phyloP scores from a whole-genome alignment of 2,329 filamentous ascomycete species.

The Pseudogymnoascus sp. region DNA sequence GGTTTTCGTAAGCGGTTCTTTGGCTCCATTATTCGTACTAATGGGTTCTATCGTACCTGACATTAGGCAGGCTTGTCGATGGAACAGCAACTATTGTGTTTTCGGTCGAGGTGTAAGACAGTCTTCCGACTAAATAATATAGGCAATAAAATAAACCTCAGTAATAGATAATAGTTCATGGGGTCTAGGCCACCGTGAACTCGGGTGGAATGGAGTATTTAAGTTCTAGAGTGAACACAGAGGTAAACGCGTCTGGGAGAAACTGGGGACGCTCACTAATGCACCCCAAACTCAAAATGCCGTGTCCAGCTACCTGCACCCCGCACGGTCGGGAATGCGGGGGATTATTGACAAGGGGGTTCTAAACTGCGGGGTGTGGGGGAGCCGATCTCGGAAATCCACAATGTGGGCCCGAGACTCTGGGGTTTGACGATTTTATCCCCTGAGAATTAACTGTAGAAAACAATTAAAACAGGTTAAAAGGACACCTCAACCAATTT shows the following conservation, averaged over 20 bases:
- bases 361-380: neutral
- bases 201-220: neutral
- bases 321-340: neutral
- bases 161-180: neutral
- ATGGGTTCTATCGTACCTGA: constrained; percentile 7
- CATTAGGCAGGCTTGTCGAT: neutral
- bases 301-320: neutral
- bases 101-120: neutral
- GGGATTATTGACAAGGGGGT: neutral
- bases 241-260: neutral
- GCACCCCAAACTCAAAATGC: neutral
- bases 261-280: neutral
- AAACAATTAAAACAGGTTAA: neutral
- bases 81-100: neutral
- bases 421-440: neutral
- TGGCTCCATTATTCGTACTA: constrained; percentile 4
- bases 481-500: neutral
- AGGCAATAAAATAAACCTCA: neutral
- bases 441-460: neutral
- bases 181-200: neutral
- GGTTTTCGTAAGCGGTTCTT: constrained; percentile 8
- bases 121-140: neutral
- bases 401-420: neutral
- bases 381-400: neutral
- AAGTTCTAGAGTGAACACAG: neutral